phyloP scores from a whole-genome alignment of 441 rosid genomes.

The Gossypium aridum region DNA sequence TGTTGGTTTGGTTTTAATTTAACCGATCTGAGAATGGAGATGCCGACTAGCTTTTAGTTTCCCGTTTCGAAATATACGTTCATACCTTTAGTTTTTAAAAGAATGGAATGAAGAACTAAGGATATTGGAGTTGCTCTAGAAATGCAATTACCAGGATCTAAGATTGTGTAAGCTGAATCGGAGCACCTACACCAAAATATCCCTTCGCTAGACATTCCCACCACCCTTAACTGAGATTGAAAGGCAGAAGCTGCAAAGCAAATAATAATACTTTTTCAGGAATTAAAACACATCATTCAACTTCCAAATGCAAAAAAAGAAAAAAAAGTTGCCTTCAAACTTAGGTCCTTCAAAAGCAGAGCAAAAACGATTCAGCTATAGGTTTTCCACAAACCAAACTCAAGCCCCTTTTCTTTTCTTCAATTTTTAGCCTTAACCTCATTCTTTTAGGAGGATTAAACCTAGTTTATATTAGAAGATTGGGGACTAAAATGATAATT shows the following conservation, averaged over 20 bases:
- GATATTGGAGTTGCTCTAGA: not conserved
- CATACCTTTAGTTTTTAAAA: not conserved
- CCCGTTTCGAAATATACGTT: not conserved
- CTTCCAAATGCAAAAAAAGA: no score
- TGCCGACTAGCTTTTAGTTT: not conserved
- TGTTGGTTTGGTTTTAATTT: not conserved
- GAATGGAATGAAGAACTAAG: not conserved
- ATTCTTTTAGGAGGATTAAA: no score
- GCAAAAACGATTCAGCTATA: no score
- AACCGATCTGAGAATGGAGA: not conserved
- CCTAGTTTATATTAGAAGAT: no score
- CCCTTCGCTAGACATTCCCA: not conserved
- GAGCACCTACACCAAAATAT: not conserved
- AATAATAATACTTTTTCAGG: no score
- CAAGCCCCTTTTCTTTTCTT: no score
- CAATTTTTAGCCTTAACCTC: no score
- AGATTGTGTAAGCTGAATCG: not conserved
- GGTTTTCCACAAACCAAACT: no score
- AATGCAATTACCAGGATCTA: not conserved
- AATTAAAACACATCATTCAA: no score
- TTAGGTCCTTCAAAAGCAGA: no score
- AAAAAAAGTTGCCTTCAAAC: no score
- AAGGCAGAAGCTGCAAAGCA: slow-evolving; percentile 2
- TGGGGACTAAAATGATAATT: no score
- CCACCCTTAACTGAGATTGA: not conserved